Evolutionary conservation across 345 rosid genomes (phyloP), one percentile per base, ranked within the genome.

Genomic region (Noccaea bulbosa): DNA sequence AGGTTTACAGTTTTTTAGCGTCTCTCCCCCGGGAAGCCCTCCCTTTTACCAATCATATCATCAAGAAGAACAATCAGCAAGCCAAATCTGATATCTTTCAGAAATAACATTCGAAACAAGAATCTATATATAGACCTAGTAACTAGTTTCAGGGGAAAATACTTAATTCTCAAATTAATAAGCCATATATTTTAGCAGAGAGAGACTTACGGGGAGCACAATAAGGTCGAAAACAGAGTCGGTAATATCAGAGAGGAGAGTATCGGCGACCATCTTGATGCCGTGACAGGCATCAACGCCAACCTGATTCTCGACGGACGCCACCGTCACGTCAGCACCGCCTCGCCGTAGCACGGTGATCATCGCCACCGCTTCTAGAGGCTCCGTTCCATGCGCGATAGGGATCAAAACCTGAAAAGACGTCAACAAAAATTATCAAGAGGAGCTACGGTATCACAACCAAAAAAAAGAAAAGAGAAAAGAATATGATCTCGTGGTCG

Each of bases 301-400:
- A 48, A 80, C 91, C 49, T 85, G 83, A 64, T 70, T 80, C 80
- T 88, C 90, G 35, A 86, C 92, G 6, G 97, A 91, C 6, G 89
- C 89, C 30, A 91, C 96, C 47, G 85, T 88, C 60, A 94, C 96
- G 12, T 85, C 91, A 35, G 97, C 93, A 53, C 97, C 96, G 17
- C 91, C 81, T 65, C 97, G 78, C 41, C 95, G 83, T 50, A 91
- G 76, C 34, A 94, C 93, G 46, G 85, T 85, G 69, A 88, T 83
- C 57, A 85, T 88, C 32, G 93, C 83, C 69, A 91, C 93, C 37
- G 99, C 97, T 82, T 94, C 96, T 79, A 94, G 81, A 58, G 99
- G 97, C 81, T 94, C 99, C 48, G 89, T 88, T 11, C 97, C 99
- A 40, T 91, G 84, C 1, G 96, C 99, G 56, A 94, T 80, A 72